Conservation (phyloP, 805 yeast species). For the Candida boleticola region DNA sequence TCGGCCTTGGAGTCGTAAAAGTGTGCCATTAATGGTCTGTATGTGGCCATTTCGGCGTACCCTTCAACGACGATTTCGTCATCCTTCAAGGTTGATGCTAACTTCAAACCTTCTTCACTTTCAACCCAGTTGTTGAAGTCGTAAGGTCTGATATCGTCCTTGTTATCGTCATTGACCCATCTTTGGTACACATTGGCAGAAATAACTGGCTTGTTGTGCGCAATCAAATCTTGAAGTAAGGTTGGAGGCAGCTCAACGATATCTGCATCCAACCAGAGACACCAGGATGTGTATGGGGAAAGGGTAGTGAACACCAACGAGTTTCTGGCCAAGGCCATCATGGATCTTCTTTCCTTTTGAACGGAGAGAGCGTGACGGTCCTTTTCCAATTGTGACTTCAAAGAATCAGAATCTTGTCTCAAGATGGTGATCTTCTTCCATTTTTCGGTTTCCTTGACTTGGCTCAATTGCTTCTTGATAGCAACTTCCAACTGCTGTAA, state of each 20-base stretch:
- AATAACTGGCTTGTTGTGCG: slow-evolving; percentile 81
- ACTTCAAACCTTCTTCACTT: slow-evolving; percentile 69
- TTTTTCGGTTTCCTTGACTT: slow-evolving; percentile 33
- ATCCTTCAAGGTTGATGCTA: slow-evolving; percentile 71
- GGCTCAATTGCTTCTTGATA: slow-evolving; percentile 49
- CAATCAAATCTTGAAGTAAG: slow-evolving; percentile 81
- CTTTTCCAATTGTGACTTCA: slow-evolving; percentile 73
- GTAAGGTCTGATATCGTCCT: slow-evolving; percentile 74
- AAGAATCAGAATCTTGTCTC: slow-evolving; percentile 84
- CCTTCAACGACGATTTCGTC: slow-evolving; percentile 97
- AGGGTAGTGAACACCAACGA: slow-evolving; percentile 85
- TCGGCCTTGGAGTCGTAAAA: slow-evolving; percentile 69
- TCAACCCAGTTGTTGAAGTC: slow-evolving; percentile 97
- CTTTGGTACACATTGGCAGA: slow-evolving; percentile 94
- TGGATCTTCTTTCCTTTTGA: slow-evolving; percentile 84
- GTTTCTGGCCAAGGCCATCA: slow-evolving; percentile 94
- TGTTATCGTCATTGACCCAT: slow-evolving; percentile 55
- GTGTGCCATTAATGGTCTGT: slow-evolving; percentile 91
- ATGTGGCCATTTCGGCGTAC: slow-evolving; percentile 88
- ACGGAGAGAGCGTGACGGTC: slow-evolving; percentile 85
- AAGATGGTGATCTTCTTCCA: slow-evolving; percentile 83
- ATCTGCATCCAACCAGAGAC: slow-evolving; percentile 95
- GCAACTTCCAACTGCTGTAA: slow-evolving; percentile 70
- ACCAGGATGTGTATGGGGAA: slow-evolving; percentile 91
- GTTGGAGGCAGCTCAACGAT: slow-evolving; percentile 84